Conservation (phyloP, 2,329 filamentous ascomycete genomes). For the Dothistroma septosporum region DNA sequence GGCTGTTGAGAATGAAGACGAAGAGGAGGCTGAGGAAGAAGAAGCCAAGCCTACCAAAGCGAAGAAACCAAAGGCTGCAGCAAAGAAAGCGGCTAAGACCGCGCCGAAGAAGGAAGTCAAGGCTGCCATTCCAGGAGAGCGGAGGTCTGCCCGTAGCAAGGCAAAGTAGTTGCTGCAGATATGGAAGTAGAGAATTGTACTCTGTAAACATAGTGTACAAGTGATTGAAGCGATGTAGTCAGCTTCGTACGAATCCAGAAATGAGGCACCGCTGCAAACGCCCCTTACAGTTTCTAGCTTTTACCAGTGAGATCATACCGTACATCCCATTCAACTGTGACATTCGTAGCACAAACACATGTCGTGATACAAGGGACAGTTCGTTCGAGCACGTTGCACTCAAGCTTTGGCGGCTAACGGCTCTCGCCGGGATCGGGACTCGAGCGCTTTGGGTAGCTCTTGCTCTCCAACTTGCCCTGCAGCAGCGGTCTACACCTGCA, state of each 20-base stretch:
- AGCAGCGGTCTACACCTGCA: background rate
- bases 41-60: conserved; percentile 10
- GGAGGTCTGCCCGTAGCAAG: conserved; percentile 23
- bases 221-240: background rate
- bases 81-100: conserved; percentile 11
- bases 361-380: background rate
- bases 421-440: background rate
- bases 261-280: background rate
- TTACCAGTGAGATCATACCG: background rate
- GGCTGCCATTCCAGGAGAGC: conserved; percentile 16
- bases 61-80: conserved; percentile 12
- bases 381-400: background rate
- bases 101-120: conserved; percentile 21
- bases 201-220: background rate
- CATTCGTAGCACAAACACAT: background rate
- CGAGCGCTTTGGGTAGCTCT: background rate
- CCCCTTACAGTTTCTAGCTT: background rate
- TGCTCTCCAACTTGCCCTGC: background rate
- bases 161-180: background rate
- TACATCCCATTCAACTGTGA: background rate
- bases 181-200: background rate
- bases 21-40: conserved; percentile 13
- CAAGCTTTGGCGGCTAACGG: background rate
- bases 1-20: conserved; percentile 9
- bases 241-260: background rate